Evolutionary conservation across 2,329 filamentous ascomycete species (phyloP).

Genomic region (Capronia epimyces): DNA sequence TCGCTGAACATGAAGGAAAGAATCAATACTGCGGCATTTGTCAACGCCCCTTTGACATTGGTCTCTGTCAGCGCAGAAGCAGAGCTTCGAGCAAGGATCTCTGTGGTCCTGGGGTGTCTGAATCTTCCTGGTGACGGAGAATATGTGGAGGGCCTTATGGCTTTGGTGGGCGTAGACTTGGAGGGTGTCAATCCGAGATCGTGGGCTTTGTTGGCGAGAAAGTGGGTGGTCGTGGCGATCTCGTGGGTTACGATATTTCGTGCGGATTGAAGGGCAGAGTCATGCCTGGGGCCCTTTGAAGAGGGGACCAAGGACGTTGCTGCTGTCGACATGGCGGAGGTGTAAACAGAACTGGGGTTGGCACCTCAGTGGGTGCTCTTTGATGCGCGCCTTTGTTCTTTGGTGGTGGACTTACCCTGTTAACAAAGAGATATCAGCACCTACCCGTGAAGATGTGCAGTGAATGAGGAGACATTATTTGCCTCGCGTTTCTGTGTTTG

Average conservation of each 20-base stretch:
- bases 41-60: conserved; percentile 64
- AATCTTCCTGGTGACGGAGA: conserved; percentile 64
- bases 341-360: background rate
- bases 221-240: conserved; percentile 5
- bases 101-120: conserved; percentile 81
- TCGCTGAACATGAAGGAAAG: conserved; percentile 42
- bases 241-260: conserved; percentile 6
- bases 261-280: conserved; percentile 8
- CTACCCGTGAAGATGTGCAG: background rate
- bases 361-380: background rate
- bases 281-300: conserved; percentile 4
- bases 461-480: background rate
- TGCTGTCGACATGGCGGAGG: conserved; percentile 17
- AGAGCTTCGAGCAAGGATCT: conserved; percentile 77
- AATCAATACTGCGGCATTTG: conserved; percentile 58
- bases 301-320: conserved; percentile 17
- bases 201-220: background rate
- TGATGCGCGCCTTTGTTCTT: background rate
- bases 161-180: background rate
- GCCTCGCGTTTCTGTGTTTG: no score
- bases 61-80: conserved; percentile 71
- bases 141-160: background rate
- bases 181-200: conserved; percentile 1
- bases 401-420: background rate
- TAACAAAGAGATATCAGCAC: background rate